A percentile compares a stretch with the other conserved stretches of the same genome.
Conservation (phyloP, 768 basidiomycete species). For the Tricholoma saponaceum region DNA sequence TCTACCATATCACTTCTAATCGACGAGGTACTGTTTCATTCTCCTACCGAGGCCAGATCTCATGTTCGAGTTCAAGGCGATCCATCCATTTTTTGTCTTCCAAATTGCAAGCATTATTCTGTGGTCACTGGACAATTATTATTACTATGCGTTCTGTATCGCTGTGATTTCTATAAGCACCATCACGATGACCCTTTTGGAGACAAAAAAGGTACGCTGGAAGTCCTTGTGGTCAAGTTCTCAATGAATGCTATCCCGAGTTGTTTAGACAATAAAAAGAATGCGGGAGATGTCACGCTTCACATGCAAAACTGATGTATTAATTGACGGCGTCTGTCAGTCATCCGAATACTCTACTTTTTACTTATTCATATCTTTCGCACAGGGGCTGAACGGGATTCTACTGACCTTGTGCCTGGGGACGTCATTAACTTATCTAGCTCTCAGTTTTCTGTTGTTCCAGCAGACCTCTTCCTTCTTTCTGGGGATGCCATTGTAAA, state of each 20-base stretch:
- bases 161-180: constrained; percentile 85
- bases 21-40: constrained; percentile 65
- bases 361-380: constrained; percentile 1
- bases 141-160: constrained; percentile 97
- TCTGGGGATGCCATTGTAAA: constrained; percentile 98
- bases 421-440: constrained; percentile 90
- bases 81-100: constrained; percentile 98
- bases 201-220: constrained; percentile 77
- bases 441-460: constrained; percentile 67
- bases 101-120: constrained; percentile 93
- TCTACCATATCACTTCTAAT: constrained; percentile 71
- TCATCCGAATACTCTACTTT: constrained; percentile 6
- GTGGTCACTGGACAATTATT: constrained; percentile 95
- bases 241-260: not conserved
- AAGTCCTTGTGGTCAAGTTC: not conserved
- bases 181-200: constrained; percentile 81
- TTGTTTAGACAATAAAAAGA: constrained; percentile 71
- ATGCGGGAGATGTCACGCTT: constrained; percentile 98
- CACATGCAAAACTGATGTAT: constrained; percentile 69
- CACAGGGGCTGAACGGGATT: constrained; percentile 69
- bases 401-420: constrained; percentile 81
- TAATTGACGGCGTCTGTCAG: constrained; percentile 72
- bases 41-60: not conserved
- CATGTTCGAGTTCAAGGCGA: constrained; percentile 44
- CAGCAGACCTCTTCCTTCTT: constrained; percentile 88